These are phyloP conservation scores for Dalbergia cochinchinensis DNA, from an alignment of 306 rosid species.

Conservation along the genomic window DNA sequence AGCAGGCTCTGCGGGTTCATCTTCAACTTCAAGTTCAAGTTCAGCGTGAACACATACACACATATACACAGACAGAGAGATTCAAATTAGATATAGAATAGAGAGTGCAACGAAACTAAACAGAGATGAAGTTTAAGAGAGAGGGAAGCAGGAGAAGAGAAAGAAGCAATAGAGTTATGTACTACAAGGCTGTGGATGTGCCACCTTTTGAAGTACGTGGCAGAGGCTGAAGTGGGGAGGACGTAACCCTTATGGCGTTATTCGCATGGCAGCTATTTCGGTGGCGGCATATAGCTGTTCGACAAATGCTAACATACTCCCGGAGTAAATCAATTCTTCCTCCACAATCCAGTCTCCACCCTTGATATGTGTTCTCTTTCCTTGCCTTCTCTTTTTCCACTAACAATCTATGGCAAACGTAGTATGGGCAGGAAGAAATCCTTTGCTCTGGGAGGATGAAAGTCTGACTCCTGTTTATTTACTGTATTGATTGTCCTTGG, in stretches of 20 bases:
- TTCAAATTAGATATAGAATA: neutral
- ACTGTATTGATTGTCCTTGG: no score
- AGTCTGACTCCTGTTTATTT: no score
- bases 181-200: neutral
- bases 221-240: constrained; percentile 30
- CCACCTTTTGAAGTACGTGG: constrained; percentile 59
- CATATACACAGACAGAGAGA: neutral
- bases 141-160: neutral
- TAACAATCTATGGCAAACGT: no score
- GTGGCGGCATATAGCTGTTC: no score
- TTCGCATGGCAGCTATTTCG: constrained; percentile 11
- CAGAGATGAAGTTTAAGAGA: neutral
- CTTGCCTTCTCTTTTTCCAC: no score
- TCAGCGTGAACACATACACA: neutral
- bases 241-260: constrained; percentile 18
- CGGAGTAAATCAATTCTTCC: no score
- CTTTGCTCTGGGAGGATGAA: no score
- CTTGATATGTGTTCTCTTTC: no score
- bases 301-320: no score
- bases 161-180: neutral
- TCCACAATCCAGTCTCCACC: no score
- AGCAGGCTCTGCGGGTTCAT: constrained; percentile 77
- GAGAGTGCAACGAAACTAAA: neutral
- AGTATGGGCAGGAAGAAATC: no score
- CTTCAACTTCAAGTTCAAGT: constrained; percentile 12